phyloP scores from a whole-genome alignment of 1,284 basidiomycete genomes.

The Kwoniella shivajii region DNA sequence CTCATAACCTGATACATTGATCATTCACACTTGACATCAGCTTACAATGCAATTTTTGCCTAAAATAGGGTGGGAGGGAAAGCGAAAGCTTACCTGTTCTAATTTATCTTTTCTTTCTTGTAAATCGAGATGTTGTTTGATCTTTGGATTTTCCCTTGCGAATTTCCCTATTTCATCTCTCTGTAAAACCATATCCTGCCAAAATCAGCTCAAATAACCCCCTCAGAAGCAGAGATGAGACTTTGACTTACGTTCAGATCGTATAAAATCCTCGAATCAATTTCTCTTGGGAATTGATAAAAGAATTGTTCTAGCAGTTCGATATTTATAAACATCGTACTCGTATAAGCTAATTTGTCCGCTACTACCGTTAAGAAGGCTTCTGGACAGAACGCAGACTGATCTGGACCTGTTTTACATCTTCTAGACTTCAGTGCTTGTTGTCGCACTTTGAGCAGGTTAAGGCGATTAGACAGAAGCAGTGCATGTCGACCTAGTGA shows the following conservation, averaged over 20 bases:
- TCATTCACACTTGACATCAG: neutral
- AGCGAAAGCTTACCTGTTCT: slow-evolving; percentile 68
- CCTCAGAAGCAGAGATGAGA: neutral
- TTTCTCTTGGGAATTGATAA: slow-evolving; percentile 98
- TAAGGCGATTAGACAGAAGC: slow-evolving; percentile 77
- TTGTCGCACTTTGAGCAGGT: slow-evolving; percentile 80
- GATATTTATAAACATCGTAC: slow-evolving; percentile 98
- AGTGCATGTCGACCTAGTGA: slow-evolving; percentile 80
- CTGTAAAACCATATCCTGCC: slow-evolving; percentile 11
- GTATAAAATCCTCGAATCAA: slow-evolving; percentile 91
- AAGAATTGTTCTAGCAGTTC: slow-evolving; percentile 98
- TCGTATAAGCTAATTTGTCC: slow-evolving; percentile 94
- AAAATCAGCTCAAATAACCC: neutral
- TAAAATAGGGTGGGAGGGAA: neutral
- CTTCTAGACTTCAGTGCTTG: slow-evolving; percentile 82
- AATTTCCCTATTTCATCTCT: slow-evolving; percentile 79
- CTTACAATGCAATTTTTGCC: neutral
- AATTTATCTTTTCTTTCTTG: slow-evolving; percentile 97
- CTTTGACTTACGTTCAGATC: slow-evolving; percentile 69
- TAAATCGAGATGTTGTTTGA: slow-evolving; percentile 86
- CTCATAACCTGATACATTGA: slow-evolving; percentile 74
- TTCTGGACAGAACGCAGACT: slow-evolving; percentile 90
- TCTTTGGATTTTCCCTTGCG: slow-evolving; percentile 88
- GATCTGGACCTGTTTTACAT: slow-evolving; percentile 82
- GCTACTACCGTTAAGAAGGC: slow-evolving; percentile 95